phyloP scores from a whole-genome alignment of 2,329 filamentous ascomycete genomes.

The Ceratocystis albifundus region DNA sequence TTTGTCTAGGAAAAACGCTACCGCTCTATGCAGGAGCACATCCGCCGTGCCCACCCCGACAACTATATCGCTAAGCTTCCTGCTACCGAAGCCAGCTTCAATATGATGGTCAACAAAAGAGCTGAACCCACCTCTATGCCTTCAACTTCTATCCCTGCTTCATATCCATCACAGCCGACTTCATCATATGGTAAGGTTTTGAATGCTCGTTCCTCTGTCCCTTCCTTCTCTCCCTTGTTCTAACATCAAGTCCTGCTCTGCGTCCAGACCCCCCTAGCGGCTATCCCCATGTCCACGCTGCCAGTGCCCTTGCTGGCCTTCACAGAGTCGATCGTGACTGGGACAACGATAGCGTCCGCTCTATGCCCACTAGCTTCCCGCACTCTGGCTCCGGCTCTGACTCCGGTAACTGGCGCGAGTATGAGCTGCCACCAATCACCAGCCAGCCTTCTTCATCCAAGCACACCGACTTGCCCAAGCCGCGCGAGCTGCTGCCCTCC shows the following conservation, averaged over 20 bases:
- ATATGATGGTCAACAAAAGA: constrained; percentile 82
- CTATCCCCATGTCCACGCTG: constrained; percentile 18
- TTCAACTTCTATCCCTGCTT: constrained; percentile 27
- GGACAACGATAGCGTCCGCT: constrained; percentile 16
- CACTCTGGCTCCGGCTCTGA: constrained; percentile 11
- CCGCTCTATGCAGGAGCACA: constrained; percentile 99
- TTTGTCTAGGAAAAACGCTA: constrained; percentile 71
- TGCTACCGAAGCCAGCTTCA: constrained; percentile 94
- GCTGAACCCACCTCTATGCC: constrained; percentile 28
- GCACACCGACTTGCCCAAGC: constrained; percentile 32
- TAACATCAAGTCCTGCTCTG: constrained; percentile 22
- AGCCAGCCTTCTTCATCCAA: constrained; percentile 11
- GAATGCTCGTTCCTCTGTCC: constrained; percentile 16
- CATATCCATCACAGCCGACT: constrained; percentile 2
- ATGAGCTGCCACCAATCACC: constrained; percentile 17
- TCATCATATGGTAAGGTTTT: constrained; percentile 25
- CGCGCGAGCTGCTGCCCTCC: constrained; percentile 68
- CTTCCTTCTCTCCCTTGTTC: constrained; percentile 23
- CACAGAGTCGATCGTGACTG: constrained; percentile 18
- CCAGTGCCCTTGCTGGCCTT: constrained; percentile 14
- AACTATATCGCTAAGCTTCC: constrained; percentile 97
- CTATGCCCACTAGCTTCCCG: constrained; percentile 14
- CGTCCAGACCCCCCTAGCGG: constrained; percentile 17
- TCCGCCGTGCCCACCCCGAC: constrained; percentile 89
- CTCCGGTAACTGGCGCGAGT: constrained; percentile 13